A percentile compares a stretch with the other conserved stretches of the same genome.
phyloP scores from a whole-genome alignment of 2,329 filamentous ascomycete genomes.

The Knoxdaviesia capensis region DNA sequence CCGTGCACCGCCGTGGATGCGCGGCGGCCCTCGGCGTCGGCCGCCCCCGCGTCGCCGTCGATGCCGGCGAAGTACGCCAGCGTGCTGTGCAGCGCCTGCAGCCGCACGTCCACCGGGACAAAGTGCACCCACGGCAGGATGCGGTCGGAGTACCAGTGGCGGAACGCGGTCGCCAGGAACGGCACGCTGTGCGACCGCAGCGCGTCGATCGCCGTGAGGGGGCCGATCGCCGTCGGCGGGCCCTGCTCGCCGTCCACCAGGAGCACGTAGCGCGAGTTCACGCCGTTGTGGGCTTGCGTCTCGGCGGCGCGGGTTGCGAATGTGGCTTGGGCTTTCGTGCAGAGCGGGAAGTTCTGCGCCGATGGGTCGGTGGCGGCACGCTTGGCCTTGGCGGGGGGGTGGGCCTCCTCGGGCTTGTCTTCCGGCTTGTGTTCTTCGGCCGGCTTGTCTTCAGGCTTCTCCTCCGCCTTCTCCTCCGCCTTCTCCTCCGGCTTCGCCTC shows the following conservation, averaged over 20 bases:
- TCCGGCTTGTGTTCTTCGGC: constrained; percentile 13
- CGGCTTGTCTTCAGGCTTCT: constrained; percentile 12
- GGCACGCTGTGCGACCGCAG: constrained; percentile 47
- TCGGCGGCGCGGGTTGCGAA: constrained; percentile 14
- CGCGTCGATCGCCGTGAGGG: constrained; percentile 30
- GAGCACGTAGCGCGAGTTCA: constrained; percentile 50
- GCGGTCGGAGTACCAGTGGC: constrained; percentile 61
- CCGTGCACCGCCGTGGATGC: constrained; percentile 21
- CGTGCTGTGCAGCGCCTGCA: constrained; percentile 54
- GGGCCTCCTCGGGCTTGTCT: constrained; percentile 1
- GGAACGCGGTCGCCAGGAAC: constrained; percentile 52
- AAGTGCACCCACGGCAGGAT: constrained; percentile 64
- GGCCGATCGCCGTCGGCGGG: constrained; percentile 36
- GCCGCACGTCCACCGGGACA: constrained; percentile 53
- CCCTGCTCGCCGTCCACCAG: constrained; percentile 53
- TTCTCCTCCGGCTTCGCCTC: too few species aligned
- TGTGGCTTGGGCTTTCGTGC: constrained; percentile 28
- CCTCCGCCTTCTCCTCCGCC: too few species aligned
- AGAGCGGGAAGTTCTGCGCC: constrained; percentile 11
- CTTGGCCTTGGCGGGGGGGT: constrained; percentile 16
- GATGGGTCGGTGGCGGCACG: constrained; percentile 16
- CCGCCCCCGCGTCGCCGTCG: constrained; percentile 14
- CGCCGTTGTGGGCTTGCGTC: constrained; percentile 24
- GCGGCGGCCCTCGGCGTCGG: constrained; percentile 21
- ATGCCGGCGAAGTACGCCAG: constrained; percentile 54